Conservation (phyloP, 2,329 filamentous ascomycete species). For the Emericellopsis cladophorae region DNA sequence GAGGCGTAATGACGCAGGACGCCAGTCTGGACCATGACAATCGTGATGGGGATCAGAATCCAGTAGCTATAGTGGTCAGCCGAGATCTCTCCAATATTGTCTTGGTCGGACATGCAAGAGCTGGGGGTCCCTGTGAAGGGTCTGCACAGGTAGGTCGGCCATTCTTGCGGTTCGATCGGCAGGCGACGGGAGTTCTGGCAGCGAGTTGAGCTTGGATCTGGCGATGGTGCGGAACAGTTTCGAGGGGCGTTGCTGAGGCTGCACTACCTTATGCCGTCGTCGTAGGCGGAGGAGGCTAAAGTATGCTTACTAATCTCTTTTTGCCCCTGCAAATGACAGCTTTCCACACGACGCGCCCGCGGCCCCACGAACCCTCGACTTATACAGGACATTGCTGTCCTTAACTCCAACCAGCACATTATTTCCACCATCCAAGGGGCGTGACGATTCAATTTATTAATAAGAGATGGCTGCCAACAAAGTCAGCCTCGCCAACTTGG, state of each 20-base stretch:
- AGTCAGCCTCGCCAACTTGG: constrained; percentile 54
- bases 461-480: constrained; percentile 23
- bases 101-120: constrained; percentile 59
- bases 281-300: constrained; percentile 4
- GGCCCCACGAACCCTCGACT: constrained; percentile 2
- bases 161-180: constrained; percentile 32
- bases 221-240: not conserved
- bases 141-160: constrained; percentile 79
- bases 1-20: constrained; percentile 93
- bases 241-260: constrained; percentile 3
- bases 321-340: constrained; percentile 8
- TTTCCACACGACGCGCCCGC: constrained; percentile 4
- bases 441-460: too few relatives aligned
- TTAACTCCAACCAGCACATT: not conserved
- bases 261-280: not conserved
- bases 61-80: constrained; percentile 60
- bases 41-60: constrained; percentile 94
- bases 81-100: not conserved
- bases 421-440: not conserved
- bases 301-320: not conserved
- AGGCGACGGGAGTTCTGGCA: not conserved
- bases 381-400: not conserved
- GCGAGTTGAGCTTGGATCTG: not conserved
- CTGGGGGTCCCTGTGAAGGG: constrained; percentile 96
- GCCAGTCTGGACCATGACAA: constrained; percentile 96